Base-by-base conservation (phyloP, 1,139 yeast species). In the Zygosaccharomyces pseudobailii region DNA sequence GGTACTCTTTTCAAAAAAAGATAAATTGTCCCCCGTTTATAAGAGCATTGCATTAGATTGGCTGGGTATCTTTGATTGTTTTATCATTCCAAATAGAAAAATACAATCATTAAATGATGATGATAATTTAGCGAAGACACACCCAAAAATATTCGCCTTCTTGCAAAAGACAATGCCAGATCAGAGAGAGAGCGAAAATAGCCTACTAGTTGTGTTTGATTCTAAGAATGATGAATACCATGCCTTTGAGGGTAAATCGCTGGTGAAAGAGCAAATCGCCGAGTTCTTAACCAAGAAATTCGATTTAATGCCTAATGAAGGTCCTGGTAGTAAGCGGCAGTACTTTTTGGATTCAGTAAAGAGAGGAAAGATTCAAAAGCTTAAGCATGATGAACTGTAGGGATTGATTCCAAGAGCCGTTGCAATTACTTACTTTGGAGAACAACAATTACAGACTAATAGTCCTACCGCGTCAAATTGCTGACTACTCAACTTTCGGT, bases 21-120 rank as follows among this genome's bases (percentile, higher is more conserved):
- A 66, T 17, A 67, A 68, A 39, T 69, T 82, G 5, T 78, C 90
- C 13, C 80, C 92, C 0, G 65, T 84, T 51, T 75, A 78, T 62
- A 87, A 86, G 65, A 72, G 87, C 1, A 69, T 90, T 55, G 92
- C 95, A 3, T 74, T 86, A 46, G 96, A 90, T 60, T 86, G 81
- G 65, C 65, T 84, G 38, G 77, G 72, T 2, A 55, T 57, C 25
- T 58, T 75, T 3, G 74, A 75, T 22, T 72, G 80, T 48, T 57
- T 45, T 41, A 36, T 51, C 4, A 43, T 61, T 8, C 49, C 56
- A n/a, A 57, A 56, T 37, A 25, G 46, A 1, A 53, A 48, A 21
- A 40, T 53, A 6, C 38, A 40, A 3, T 31, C 35, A 6, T 24
- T 48, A n/a, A 34, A 28, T 7, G 42, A 36, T 8, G 44, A 35